Conservation (phyloP, 2,329 filamentous ascomycete genomes). For the Cordyceps pruinosa region DNA sequence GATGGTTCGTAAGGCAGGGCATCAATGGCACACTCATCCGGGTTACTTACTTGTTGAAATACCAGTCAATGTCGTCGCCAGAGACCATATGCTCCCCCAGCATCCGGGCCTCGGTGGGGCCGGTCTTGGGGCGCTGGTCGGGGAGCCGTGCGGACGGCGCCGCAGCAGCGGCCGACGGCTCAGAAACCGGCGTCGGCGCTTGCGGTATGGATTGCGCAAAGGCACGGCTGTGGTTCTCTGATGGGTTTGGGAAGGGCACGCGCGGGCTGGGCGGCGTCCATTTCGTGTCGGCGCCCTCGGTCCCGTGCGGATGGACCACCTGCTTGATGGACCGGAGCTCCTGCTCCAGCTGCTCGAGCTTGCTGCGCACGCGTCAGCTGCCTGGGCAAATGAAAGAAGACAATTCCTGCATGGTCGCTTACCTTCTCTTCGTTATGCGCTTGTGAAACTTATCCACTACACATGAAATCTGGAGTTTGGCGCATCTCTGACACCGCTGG, state of each 20-base stretch:
- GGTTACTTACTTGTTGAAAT: conserved; percentile 41
- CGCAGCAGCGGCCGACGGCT: conserved; percentile 19
- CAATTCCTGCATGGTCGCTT: not conserved
- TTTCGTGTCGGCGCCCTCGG: conserved; percentile 14
- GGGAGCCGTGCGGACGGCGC: conserved; percentile 17
- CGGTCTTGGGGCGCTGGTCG: conserved; percentile 18
- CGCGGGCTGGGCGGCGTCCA: conserved; percentile 26
- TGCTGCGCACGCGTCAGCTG: conserved; percentile 28
- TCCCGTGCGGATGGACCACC: conserved; percentile 32
- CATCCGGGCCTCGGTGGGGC: conserved; percentile 34
- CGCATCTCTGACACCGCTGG: conserved; percentile 38
- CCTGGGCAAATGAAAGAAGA: not conserved
- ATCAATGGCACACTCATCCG: not conserved
- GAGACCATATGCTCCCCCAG: conserved; percentile 42
- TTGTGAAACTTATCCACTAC: conserved; percentile 42
- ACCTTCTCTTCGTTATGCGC: conserved; percentile 39
- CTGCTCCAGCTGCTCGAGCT: conserved; percentile 47
- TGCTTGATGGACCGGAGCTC: conserved; percentile 50
- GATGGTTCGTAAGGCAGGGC: not conserved
- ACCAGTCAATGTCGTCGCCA: conserved; percentile 47
- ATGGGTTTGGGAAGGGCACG: conserved; percentile 19
- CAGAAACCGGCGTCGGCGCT: conserved; percentile 20
- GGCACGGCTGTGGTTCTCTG: conserved; percentile 8
- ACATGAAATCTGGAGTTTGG: conserved; percentile 36
- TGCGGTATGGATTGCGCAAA: conserved; percentile 10